Percentiles rank a stretch among this genome's conserved stretches.
phyloP scores from a whole-genome alignment of 257 asterid genomes.

The Rehmannia glutinosa region DNA sequence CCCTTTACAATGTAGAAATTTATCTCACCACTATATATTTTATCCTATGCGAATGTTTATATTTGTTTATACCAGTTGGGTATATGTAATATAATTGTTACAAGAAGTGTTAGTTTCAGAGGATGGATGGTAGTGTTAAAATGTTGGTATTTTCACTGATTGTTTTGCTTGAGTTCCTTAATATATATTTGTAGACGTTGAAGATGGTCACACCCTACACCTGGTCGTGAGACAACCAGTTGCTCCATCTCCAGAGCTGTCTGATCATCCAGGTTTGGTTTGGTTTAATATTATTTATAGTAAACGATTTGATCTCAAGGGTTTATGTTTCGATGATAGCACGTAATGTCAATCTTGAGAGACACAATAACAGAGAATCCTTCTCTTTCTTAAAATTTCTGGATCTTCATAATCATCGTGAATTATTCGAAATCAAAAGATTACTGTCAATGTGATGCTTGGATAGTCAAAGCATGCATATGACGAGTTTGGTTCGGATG shows the following conservation, averaged over 20 bases:
- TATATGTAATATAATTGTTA: not conserved
- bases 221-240: conserved; percentile 85
- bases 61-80: not conserved
- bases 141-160: not conserved
- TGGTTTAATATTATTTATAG: not conserved
- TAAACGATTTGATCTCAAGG: conserved; percentile 2
- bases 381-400: not conserved
- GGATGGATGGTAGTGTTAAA: not conserved
- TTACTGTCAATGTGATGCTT: not conserved
- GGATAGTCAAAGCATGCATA: too few relatives aligned
- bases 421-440: not conserved
- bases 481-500: too few relatives aligned
- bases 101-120: not conserved
- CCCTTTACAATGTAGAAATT: not conserved
- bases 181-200: conserved; percentile 63
- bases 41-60: not conserved
- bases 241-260: conserved; percentile 39
- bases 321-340: not conserved
- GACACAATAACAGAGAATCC: not conserved
- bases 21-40: not conserved
- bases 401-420: not conserved
- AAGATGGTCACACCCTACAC: conserved; percentile 97
- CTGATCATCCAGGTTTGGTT: conserved; percentile 60
- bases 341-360: not conserved
- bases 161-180: conserved; percentile 47